Conservation (phyloP, 2,329 filamentous ascomycete genomes). For the Didymella pinodella region DNA sequence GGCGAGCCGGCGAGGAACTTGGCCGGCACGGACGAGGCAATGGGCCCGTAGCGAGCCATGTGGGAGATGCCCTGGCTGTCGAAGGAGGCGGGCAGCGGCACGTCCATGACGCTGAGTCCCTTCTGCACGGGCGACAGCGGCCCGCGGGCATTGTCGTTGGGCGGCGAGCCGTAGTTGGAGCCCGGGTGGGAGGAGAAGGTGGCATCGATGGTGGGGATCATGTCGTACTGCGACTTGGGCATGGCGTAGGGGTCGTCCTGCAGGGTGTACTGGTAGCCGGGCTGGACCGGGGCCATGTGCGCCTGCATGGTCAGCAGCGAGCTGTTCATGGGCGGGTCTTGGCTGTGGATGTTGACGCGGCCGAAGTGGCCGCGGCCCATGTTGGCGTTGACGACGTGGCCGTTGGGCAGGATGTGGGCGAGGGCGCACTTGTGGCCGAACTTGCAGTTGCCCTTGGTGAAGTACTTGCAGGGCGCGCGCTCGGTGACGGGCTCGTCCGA, state of each 20-base stretch:
- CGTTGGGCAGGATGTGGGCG: constrained; percentile 93
- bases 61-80: constrained; percentile 95
- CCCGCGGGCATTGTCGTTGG: constrained; percentile 71
- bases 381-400: constrained; percentile 83
- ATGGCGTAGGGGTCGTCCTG: constrained; percentile 51
- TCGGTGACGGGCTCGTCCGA: constrained; percentile 85
- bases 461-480: constrained; percentile 95
- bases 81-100: constrained; percentile 90
- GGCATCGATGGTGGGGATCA: constrained; percentile 65
- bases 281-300: constrained; percentile 51
- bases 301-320: constrained; percentile 71
- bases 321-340: constrained; percentile 76
- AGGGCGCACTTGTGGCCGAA: constrained; percentile 98
- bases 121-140: constrained; percentile 78
- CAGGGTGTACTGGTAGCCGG: constrained; percentile 52
- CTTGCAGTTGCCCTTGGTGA: constrained; percentile 99
- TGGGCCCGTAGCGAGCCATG: constrained; percentile 86
- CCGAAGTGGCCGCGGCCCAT: constrained; percentile 65
- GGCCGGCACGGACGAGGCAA: constrained; percentile 90
- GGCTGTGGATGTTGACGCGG: constrained; percentile 71
- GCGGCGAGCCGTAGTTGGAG: constrained; percentile 82
- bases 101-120: constrained; percentile 90
- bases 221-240: constrained; percentile 55
- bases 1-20: constrained; percentile 90
- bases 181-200: constrained; percentile 65